A percentile compares a stretch with the other conserved stretches of the same genome.
Conservation (phyloP, 331 rosid genomes). For the Saraca asoca region DNA sequence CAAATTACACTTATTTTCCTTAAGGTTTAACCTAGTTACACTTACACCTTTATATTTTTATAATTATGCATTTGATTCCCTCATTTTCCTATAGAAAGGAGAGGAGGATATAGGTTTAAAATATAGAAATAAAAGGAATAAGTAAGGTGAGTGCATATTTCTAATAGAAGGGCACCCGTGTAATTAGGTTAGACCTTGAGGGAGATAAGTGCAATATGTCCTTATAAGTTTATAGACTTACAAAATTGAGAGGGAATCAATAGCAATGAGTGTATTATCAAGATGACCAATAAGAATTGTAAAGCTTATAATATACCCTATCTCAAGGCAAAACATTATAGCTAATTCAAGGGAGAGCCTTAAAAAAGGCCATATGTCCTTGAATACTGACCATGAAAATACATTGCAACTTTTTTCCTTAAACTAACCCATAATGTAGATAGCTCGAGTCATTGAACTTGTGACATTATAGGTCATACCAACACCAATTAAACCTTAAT, state of each 20-base stretch:
- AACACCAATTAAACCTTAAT: constrained; percentile 50
- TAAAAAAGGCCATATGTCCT: constrained; percentile 57
- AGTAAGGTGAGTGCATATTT: too few species aligned
- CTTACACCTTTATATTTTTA: too few species aligned
- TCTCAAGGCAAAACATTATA: constrained; percentile 58
- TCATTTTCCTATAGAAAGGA: too few species aligned
- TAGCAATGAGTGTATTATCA: constrained; percentile 46
- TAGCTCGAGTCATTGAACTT: constrained; percentile 37
- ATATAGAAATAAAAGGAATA: too few species aligned
- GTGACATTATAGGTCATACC: constrained; percentile 50
- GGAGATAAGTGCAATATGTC: too few species aligned
- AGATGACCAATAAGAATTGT: constrained; percentile 56
- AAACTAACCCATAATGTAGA: constrained; percentile 53
- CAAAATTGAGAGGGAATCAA: constrained; percentile 59
- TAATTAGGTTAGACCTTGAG: too few species aligned
- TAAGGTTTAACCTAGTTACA: too few species aligned
- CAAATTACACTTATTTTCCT: too few species aligned
- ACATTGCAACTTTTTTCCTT: constrained; percentile 62
- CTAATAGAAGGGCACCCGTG: too few species aligned
- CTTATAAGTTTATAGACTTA: constrained; percentile 30
- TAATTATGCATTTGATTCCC: too few species aligned
- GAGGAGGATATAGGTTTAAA: too few species aligned
- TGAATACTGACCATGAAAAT: constrained; percentile 50
- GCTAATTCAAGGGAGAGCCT: constrained; percentile 56
- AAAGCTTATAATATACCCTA: constrained; percentile 58